Percentiles rank a stretch among this genome's conserved stretches.
Evolutionary conservation across 129 eudicot species (phyloP).

Genomic region (Artemisia argyi): DNA sequence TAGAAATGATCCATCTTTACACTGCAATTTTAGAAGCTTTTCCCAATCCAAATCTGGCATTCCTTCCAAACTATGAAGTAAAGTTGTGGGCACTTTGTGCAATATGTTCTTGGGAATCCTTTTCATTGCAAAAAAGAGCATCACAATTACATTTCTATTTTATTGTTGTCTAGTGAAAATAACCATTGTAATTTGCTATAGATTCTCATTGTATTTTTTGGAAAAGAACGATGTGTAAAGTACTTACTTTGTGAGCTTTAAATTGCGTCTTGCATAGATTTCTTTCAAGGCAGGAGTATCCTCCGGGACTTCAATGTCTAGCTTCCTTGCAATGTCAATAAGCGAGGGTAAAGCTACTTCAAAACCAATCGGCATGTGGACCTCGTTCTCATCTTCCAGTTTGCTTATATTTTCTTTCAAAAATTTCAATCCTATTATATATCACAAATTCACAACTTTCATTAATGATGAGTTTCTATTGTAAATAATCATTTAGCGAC

Average conservation of each 20-base stretch:
- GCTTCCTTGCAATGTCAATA: constrained; percentile 62
- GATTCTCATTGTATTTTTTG: neutral
- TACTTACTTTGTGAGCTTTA: constrained; percentile 83
- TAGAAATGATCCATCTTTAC: constrained; percentile 83
- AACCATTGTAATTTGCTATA: constrained; percentile 1
- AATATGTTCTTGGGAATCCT: constrained; percentile 88
- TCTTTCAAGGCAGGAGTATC: constrained; percentile 62
- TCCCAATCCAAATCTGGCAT: constrained; percentile 81
- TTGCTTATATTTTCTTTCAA: constrained; percentile 56
- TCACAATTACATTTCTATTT: constrained; percentile 6
- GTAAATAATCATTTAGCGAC: constrained; percentile 2
- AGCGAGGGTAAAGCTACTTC: constrained; percentile 97
- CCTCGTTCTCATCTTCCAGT: constrained; percentile 69
- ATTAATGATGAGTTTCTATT: neutral
- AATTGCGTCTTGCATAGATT: constrained; percentile 62
- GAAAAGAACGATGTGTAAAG: neutral
- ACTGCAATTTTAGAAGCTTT: constrained; percentile 67
- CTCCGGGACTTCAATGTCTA: constrained; percentile 56
- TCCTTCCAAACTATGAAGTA: constrained; percentile 96
- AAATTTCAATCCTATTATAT: constrained; percentile 50
- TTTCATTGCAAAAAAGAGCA: constrained; percentile 6
- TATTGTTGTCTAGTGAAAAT: neutral
- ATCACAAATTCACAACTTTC: neutral
- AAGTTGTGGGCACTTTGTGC: constrained; percentile 85
- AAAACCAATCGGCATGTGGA: constrained; percentile 97